Evolutionary conservation across 208 protist species (phyloP), one percentile per base, ranked within the genome.

Genomic region (Zelonia costaricensis): DNA sequence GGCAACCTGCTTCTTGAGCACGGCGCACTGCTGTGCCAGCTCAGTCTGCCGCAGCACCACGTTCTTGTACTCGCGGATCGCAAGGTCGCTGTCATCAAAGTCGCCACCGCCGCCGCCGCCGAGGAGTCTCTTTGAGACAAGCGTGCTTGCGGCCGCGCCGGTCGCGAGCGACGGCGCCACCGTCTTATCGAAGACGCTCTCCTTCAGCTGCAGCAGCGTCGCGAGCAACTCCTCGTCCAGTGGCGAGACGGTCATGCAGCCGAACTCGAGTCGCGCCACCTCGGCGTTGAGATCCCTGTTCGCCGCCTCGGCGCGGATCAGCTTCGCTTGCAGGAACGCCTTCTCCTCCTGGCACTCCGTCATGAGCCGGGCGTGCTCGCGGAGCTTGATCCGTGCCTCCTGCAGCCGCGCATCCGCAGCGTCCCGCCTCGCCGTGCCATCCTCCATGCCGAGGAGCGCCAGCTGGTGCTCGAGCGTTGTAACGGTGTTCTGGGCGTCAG

Each of bases 1-100:
- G 12, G 69, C 56, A 0, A 89, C 58, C 47, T 82, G 72, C 39
- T 70, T 71, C 36, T 73, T 76, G 18, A 96, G 81, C 0, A 43
- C 66, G 2, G 61, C 61, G 68, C 81, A 88, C 67, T 91, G 71
- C 35, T 74, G 52, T 22, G 68, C 12, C 16, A 91, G 71, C 60
- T 92, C 85, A 16, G 54, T 66, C 54, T 92, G 84, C 25, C 78
- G 70, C 55, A 82, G 45, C n/a, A 91, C 36, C 12, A 73, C 77
- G 0, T 62, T 62, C 48, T 79, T 92, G 70, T 92, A 93, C 77
- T 93, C 90, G 1, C 72, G 76, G 47, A 92, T 68, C 1, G 85
- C 86, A 4, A 74, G 53, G 40, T 93, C 84, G 15, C 46, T 52
- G 27, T 75, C 78, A 30, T 62, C 62, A 18, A 53, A 66, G 22